Evolutionary conservation across 148 eudicot species (phyloP).

Genomic region (Drosera capensis): DNA sequence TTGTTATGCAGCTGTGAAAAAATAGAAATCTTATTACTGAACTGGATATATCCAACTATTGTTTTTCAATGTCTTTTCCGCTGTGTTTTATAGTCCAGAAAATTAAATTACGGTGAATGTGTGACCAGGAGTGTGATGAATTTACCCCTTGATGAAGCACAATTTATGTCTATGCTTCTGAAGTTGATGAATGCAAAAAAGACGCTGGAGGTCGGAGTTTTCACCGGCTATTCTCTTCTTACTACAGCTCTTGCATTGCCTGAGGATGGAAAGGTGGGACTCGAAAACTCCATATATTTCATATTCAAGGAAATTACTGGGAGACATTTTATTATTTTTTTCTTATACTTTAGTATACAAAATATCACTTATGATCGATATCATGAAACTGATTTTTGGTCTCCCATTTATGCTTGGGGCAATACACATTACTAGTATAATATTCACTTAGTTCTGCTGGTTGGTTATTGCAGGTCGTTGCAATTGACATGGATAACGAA

Average conservation of each 20-base stretch:
- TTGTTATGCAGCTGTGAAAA: too few relatives aligned
- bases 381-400: too few relatives aligned
- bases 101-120: background rate
- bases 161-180: background rate
- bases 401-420: too few relatives aligned
- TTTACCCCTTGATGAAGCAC: slow-evolving; percentile 3
- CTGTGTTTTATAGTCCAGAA: too few relatives aligned
- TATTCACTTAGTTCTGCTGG: too few relatives aligned
- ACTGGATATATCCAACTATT: background rate
- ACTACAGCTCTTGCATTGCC: slow-evolving; percentile 61
- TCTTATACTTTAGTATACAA: background rate
- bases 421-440: background rate
- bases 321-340: background rate
- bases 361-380: too few relatives aligned
- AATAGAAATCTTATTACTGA: background rate
- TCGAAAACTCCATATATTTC: background rate
- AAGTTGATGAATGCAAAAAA: slow-evolving; percentile 42
- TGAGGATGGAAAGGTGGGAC: slow-evolving; percentile 37
- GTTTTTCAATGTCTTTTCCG: too few relatives aligned
- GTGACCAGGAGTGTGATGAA: slow-evolving; percentile 32
- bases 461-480: background rate
- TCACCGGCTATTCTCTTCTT: slow-evolving; percentile 55
- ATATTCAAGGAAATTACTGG: background rate
- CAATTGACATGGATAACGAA: slow-evolving; percentile 2
- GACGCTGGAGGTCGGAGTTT: slow-evolving; percentile 52